These are phyloP conservation scores for Bathelium albidoporum DNA, from an alignment of 495 filamentous ascomycete species.

Conservation along the genomic window DNA sequence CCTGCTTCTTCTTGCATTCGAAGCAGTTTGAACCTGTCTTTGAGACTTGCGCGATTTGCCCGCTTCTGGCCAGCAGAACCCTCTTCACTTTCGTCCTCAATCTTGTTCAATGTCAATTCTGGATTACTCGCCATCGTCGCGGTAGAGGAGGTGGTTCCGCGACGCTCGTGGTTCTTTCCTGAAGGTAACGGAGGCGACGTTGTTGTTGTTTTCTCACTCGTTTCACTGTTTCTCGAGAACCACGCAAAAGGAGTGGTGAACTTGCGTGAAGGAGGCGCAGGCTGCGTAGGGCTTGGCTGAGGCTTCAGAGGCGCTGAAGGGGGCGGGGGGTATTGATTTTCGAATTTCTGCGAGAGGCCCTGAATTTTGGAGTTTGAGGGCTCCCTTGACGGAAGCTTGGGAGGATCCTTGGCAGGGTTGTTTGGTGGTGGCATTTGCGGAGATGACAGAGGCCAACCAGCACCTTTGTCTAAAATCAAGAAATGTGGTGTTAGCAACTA, in stretches of 20 bases:
- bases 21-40: conserved; percentile 65
- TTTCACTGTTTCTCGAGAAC: conserved; percentile 58
- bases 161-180: conserved; percentile 35
- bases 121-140: conserved; percentile 66
- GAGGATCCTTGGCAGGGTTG: conserved; percentile 1
- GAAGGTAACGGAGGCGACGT: conserved; percentile 39
- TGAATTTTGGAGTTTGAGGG: neutral
- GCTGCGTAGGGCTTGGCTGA: neutral
- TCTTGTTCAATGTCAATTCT: conserved; percentile 53
- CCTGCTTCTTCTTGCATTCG: conserved; percentile 4
- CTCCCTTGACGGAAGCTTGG: neutral
- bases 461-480: neutral
- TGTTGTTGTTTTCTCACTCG: conserved; percentile 40
- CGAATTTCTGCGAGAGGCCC: neutral
- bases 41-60: conserved; percentile 44
- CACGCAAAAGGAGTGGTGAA: conserved; percentile 44
- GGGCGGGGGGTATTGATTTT: neutral
- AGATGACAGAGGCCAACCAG: neutral
- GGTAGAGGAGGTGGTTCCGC: conserved; percentile 67
- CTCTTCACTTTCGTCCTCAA: conserved; percentile 54
- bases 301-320: neutral
- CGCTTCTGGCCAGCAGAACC: conserved; percentile 36
- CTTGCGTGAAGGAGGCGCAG: neutral
- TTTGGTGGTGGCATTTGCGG: neutral
- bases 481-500: neutral